Evolutionary conservation across 179 eudicot species (phyloP), one percentile per base, ranked within the genome.

Genomic region (Pouteria campechiana): DNA sequence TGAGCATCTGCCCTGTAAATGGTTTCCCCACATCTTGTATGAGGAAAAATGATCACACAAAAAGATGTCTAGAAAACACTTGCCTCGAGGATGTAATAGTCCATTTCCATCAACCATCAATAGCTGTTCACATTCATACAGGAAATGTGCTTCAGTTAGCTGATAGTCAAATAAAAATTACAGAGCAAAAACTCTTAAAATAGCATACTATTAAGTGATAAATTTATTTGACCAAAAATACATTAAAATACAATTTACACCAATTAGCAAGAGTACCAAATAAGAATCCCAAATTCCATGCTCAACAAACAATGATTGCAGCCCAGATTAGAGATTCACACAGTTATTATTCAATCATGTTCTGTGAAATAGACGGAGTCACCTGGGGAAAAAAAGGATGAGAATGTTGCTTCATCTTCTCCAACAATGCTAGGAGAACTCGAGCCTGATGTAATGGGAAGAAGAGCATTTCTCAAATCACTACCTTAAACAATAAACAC

Each of bases 21-120:
- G n/a, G n/a, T n/a, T n/a, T n/a, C n/a, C n/a, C n/a, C n/a, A n/a
- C n/a, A n/a, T n/a, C n/a, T n/a, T n/a, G n/a, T n/a, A n/a, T n/a
- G n/a, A n/a, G n/a, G n/a, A n/a, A n/a, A n/a, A n/a, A n/a, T n/a
- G n/a, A n/a, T n/a, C n/a, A n/a, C n/a, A n/a, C n/a, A n/a, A n/a
- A n/a, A n/a, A n/a, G n/a, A n/a, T n/a, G n/a, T n/a, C 21, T n/a
- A 14, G 45, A 44, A 14, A 56, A 50, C 23, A 68, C 92, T 47
- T 68, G 68, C 97, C 95, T 64, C 90, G 79, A 46, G 95, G 98
- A 79, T 90, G 98, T 66, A 90, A 94, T 45, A 86, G 48, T 35
- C 98, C 98, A 58, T 90, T 90, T 36, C 98, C 95, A 67, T 90
- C 98, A 50, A 90, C 93, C 98, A 90, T 86, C 70, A 90, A 41